These are phyloP conservation scores for Carex littledalei DNA, from an alignment of 176 grass and related monocot genomes.

Conservation along the genomic window DNA sequence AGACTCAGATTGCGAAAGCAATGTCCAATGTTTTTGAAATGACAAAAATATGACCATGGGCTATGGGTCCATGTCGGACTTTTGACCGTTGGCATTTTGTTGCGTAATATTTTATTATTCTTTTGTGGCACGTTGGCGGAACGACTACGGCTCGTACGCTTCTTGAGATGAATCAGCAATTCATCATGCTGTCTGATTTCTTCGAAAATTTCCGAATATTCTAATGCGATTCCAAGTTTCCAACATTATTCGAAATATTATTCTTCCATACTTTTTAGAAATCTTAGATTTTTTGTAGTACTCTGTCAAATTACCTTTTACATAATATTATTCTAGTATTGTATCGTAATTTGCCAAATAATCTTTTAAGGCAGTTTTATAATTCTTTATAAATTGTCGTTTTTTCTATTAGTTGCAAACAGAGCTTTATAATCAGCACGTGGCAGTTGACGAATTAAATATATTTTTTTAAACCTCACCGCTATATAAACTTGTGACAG, in stretches of 20 bases:
- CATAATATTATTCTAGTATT: not conserved
- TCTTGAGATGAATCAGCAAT: not conserved
- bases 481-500: too few relatives aligned
- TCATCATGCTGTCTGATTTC: not conserved
- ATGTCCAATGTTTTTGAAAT: not conserved
- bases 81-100: not conserved
- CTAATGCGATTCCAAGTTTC: not conserved
- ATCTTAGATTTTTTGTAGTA: not conserved
- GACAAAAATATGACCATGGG: not conserved
- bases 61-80: not conserved
- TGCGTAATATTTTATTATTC: not conserved
- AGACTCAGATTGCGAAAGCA: not conserved
- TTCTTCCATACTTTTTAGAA: too few relatives aligned
- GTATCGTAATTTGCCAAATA: not conserved
- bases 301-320: not conserved
- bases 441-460: too few relatives aligned
- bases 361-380: not conserved
- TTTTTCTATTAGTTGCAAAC: too few relatives aligned
- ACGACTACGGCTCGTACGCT: not conserved
- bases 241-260: not conserved
- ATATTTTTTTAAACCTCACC: too few relatives aligned
- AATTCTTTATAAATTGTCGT: not conserved
- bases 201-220: not conserved
- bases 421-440: too few relatives aligned
- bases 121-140: not conserved